phyloP scores from a whole-genome alignment of 768 basidiomycete species.

The Trichaptum fuscoviolaceum region DNA sequence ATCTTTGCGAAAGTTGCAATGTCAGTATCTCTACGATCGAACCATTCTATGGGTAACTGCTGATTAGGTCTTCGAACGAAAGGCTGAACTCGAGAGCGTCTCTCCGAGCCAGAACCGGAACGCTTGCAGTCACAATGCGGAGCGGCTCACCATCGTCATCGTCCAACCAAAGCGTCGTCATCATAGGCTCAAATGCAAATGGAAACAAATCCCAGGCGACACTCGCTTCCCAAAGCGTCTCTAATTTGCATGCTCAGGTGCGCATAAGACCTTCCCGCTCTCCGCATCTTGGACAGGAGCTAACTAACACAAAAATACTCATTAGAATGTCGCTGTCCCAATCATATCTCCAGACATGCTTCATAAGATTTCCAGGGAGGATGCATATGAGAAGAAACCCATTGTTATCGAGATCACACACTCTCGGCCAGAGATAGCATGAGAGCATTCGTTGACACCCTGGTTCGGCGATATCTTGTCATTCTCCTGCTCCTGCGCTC shows the following conservation, averaged over 20 bases:
- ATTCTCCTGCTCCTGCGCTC: not conserved
- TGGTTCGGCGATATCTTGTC: no score
- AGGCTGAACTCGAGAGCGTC: not conserved
- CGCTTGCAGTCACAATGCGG: not conserved
- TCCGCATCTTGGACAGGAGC: not conserved
- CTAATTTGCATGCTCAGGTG: not conserved
- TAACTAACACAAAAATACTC: not conserved
- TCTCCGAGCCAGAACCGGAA: not conserved
- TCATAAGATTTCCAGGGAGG: not conserved
- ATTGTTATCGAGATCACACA: not conserved
- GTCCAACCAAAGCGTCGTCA: not conserved
- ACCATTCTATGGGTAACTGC: not conserved
- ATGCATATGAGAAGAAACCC: not conserved
- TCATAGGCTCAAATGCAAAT: not conserved
- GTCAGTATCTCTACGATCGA: not conserved
- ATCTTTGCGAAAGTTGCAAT: not conserved
- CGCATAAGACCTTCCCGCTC: not conserved
- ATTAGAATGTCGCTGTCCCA: not conserved
- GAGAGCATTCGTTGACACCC: not conserved
- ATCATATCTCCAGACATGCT: not conserved
- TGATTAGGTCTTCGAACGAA: not conserved
- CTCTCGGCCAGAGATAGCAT: not conserved
- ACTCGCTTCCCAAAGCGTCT: not conserved
- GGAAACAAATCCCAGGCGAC: not conserved
- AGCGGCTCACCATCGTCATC: not conserved